Percentiles rank a stretch among this genome's conserved stretches.
phyloP scores from a whole-genome alignment of 352 stramenopile species.

The Globisporangium perplexum region DNA sequence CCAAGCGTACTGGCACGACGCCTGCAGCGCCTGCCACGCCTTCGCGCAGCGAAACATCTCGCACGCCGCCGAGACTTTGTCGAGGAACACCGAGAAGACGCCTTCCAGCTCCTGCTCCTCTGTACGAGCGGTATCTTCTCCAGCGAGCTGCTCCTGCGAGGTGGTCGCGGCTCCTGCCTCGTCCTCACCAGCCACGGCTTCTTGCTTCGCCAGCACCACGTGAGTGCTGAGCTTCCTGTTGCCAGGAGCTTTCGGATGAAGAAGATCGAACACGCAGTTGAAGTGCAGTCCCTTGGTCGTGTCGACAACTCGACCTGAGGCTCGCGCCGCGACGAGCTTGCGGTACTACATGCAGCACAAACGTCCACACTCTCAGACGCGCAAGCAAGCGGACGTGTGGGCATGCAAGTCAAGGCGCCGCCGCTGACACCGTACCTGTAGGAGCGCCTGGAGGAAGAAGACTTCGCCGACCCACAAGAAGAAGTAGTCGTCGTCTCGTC shows the following conservation, averaged over 20 bases:
- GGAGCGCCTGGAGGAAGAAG: constrained; percentile 44
- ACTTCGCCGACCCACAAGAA: constrained; percentile 62
- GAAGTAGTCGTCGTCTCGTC: constrained; percentile 53
- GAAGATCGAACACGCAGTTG: constrained; percentile 33
- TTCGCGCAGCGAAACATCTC: constrained; percentile 34
- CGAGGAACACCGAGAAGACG: constrained; percentile 27
- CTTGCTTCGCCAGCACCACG: no score
- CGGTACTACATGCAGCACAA: constrained; percentile 17
- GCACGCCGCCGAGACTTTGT: constrained; percentile 35
- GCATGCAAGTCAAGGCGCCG: background rate
- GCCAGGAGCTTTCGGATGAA: constrained; percentile 7
- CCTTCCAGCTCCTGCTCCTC: constrained; percentile 4
- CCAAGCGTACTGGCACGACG: constrained; percentile 40
- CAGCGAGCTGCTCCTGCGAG: background rate
- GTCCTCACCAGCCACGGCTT: background rate
- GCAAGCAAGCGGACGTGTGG: no score
- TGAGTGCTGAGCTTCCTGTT: background rate
- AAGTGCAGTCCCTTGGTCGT: constrained; percentile 24
- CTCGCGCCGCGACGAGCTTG: constrained; percentile 21
- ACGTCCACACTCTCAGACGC: background rate
- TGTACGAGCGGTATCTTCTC: background rate
- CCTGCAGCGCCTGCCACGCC: constrained; percentile 58
- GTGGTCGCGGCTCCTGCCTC: background rate
- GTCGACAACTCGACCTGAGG: constrained; percentile 13
- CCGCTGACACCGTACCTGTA: constrained; percentile 24